Evolutionary conservation across 2,329 filamentous ascomycete genomes (phyloP), one percentile per base, ranked within the genome.

Genomic region (Penicillium sp.): DNA sequence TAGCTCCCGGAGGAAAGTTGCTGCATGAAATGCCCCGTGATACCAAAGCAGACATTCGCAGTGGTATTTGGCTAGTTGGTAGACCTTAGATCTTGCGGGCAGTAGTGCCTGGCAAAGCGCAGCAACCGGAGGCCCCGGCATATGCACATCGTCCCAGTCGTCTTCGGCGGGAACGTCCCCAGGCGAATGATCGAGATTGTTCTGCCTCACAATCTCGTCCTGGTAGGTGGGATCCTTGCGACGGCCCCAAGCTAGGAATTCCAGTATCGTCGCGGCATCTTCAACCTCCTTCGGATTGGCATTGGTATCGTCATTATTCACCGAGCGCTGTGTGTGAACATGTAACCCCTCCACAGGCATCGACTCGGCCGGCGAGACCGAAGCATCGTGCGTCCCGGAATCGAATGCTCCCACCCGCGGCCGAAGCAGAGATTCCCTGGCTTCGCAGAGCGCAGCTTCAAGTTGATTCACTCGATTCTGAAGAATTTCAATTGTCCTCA

Each of bases 211-310:
- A 31, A 70, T 60, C 50, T 69, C 64, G 56, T 70, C 69, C 18
- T 68, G 64, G 41, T 69, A 66, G 5, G 57, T 60, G 3, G 71
- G 72, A 40, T 81, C 75, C 61, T 82, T 82, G 37, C 74, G 71
- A 16, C 79, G 74, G 9, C 79, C 80, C 80, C 80, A 82, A 1
- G 79, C 78, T 2, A 81, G 70, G 47, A 81, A 82, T 55, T 82
- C 79, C 0, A 82, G 72, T 3, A 81, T 77, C 2, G 79, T 79
- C 1, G 78, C 79, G 1, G 78, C 78, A 40, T 66, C 64, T 79
- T 78, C 60, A 70, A 73, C 55, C 66, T 70, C 52, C 69, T 69
- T 54, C 7, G 58, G 52, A 5, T 43, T 51, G 24, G 46, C 27
- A 5, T 22, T 13, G 4, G 31, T 14, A 31, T 31, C 31, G 4